A percentile compares a stretch with the other conserved stretches of the same genome.
Conservation (phyloP, 257 asterid genomes). For the Gardenia jasminoides region DNA sequence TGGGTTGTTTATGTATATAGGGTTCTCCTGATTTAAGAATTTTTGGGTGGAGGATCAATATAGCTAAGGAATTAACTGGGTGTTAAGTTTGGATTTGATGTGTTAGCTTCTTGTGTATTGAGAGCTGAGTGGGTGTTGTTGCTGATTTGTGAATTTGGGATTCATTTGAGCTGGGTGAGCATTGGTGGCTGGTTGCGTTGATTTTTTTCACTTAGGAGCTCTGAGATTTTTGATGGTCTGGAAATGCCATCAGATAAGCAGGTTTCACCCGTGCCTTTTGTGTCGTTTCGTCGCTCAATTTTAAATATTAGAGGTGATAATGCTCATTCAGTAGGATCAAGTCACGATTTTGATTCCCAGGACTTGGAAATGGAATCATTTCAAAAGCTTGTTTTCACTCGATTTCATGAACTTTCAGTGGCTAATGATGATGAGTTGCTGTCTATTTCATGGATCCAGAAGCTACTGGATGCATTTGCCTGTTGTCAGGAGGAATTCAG, state of each 20-base stretch:
- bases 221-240: conserved; percentile 14
- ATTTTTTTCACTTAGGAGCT: conserved; percentile 15
- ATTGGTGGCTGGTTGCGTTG: neutral
- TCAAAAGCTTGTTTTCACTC: conserved; percentile 50
- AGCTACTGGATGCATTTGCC: conserved; percentile 58
- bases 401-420: conserved; percentile 54
- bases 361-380: conserved; percentile 44
- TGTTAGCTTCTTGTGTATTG: conserved; percentile 1
- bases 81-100: neutral
- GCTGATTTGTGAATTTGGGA: neutral
- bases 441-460: conserved; percentile 73
- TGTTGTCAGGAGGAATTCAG: conserved; percentile 65
- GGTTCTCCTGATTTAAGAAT: neutral
- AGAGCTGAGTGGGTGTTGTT: conserved; percentile 5
- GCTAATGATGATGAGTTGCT: conserved; percentile 62
- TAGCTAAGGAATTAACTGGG: neutral
- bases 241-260: conserved; percentile 71
- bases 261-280: conserved; percentile 61
- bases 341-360: conserved; percentile 38
- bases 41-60: neutral
- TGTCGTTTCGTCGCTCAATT: conserved; percentile 80
- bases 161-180: neutral
- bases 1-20: neutral
- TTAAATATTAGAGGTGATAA: conserved; percentile 56
- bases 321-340: conserved; percentile 53